A percentile compares a stretch with the other conserved stretches of the same genome.
Evolutionary conservation across 768 basidiomycete genomes (phyloP).

Genomic region (Cubamyces sp.): DNA sequence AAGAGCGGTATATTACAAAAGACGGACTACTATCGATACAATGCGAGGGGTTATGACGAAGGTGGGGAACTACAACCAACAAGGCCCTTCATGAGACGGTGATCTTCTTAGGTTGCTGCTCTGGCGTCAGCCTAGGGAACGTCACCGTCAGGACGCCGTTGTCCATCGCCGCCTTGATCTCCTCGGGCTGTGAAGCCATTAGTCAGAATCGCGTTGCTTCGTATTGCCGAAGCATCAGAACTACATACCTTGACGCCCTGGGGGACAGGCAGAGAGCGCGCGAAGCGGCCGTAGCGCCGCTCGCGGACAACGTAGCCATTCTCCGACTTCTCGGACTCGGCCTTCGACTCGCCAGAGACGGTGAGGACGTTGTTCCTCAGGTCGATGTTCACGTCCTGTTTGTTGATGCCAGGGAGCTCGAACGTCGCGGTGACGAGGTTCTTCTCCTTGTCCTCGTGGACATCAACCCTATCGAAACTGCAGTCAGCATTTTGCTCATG

Average conservation of each 20-base stretch:
- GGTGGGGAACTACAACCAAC: background rate
- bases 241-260: conserved; percentile 26
- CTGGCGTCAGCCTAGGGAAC: conserved; percentile 34
- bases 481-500: background rate
- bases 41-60: background rate
- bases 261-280: conserved; percentile 29
- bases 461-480: conserved; percentile 48
- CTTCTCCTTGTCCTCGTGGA: conserved; percentile 51
- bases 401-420: conserved; percentile 59
- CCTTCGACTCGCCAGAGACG: conserved; percentile 52
- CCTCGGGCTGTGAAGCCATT: conserved; percentile 26
- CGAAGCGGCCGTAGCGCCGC: conserved; percentile 36
- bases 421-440: conserved; percentile 58
- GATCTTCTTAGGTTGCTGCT: conserved; percentile 32
- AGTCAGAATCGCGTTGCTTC: background rate
- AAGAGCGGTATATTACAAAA: background rate
- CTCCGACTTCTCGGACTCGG: conserved; percentile 39
- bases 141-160: conserved; percentile 36
- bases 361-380: conserved; percentile 52
- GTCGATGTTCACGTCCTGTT: conserved; percentile 56
- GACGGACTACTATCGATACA: background rate
- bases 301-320: conserved; percentile 40
- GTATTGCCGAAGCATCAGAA: background rate
- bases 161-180: conserved; percentile 35
- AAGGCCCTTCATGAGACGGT: background rate